phyloP scores from a whole-genome alignment of 768 basidiomycete species.

The Phylloporus sp. region DNA sequence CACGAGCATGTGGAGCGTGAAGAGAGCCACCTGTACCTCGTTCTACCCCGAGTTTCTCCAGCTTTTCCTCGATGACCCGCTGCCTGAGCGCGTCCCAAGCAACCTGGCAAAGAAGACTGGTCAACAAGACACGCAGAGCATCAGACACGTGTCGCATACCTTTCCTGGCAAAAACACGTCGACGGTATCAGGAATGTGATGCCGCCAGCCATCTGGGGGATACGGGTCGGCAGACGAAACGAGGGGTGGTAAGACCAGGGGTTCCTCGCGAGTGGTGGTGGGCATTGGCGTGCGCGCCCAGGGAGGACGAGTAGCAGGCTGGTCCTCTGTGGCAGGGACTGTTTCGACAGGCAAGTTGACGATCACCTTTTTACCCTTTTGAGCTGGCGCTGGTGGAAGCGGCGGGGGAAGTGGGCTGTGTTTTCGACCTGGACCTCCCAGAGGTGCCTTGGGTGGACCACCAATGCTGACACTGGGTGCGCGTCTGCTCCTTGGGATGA shows the following conservation, averaged over 20 bases:
- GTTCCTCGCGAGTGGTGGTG: slow-evolving; percentile 31
- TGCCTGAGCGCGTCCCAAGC: slow-evolving; percentile 74
- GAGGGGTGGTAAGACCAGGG: slow-evolving; percentile 28
- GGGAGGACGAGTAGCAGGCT: slow-evolving; percentile 38
- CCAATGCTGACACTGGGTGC: slow-evolving; percentile 67
- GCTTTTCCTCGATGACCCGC: slow-evolving; percentile 71
- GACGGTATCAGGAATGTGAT: slow-evolving; percentile 55
- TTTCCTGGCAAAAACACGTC: slow-evolving; percentile 83
- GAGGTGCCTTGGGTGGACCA: slow-evolving; percentile 81
- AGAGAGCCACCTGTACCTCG: slow-evolving; percentile 52
- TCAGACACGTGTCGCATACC: slow-evolving; percentile 37
- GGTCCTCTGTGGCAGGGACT: slow-evolving; percentile 31
- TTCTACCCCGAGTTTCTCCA: slow-evolving; percentile 77
- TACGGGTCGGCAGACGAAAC: slow-evolving; percentile 47
- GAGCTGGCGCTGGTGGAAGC: slow-evolving; percentile 27
- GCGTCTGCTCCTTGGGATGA: slow-evolving; percentile 58
- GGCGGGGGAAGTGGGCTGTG: slow-evolving; percentile 55
- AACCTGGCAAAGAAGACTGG: slow-evolving; percentile 36
- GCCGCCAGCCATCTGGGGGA: slow-evolving; percentile 62
- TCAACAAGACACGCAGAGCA: slow-evolving; percentile 6
- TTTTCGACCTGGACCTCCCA: slow-evolving; percentile 77
- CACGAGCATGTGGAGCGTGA: slow-evolving; percentile 73
- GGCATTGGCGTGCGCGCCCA: slow-evolving; percentile 63
- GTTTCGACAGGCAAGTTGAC: slow-evolving; percentile 77
- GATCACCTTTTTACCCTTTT: slow-evolving; percentile 59